phyloP scores from a whole-genome alignment of 2,329 filamentous ascomycete genomes.

The Grosmannia penicillata region DNA sequence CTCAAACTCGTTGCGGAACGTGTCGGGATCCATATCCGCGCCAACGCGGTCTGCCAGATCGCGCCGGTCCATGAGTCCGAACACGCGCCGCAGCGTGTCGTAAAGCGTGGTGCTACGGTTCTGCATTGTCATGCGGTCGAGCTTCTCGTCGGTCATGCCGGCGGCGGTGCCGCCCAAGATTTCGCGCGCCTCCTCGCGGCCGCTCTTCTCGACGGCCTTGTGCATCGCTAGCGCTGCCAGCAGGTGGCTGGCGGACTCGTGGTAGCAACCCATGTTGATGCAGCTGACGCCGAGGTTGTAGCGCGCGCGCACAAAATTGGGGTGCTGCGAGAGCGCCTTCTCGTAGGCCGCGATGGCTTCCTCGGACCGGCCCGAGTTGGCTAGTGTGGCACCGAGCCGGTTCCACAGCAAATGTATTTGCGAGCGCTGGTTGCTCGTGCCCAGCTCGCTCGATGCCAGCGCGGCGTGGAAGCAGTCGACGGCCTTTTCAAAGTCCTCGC shows the following conservation, averaged over 20 bases:
- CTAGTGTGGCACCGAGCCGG: constrained; percentile 84
- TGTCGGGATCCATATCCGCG: constrained; percentile 77
- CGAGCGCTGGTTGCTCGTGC: constrained; percentile 66
- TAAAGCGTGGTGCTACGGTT: constrained; percentile 96
- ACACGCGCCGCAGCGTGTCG: constrained; percentile 87
- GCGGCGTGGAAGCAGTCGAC: constrained; percentile 96
- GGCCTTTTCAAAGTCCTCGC: constrained; percentile 95
- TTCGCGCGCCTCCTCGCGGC: constrained; percentile 69
- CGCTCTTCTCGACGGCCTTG: constrained; percentile 77
- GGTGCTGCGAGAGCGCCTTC: constrained; percentile 73
- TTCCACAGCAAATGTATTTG: constrained; percentile 96
- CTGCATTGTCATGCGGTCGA: constrained; percentile 81
- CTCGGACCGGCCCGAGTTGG: constrained; percentile 84
- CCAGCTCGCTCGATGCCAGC: constrained; percentile 70
- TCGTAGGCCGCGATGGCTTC: constrained; percentile 96
- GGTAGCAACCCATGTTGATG: constrained; percentile 93
- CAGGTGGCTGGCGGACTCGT: constrained; percentile 84
- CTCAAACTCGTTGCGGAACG: constrained; percentile 82
- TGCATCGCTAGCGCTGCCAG: constrained; percentile 91
- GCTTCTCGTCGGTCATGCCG: constrained; percentile 46
- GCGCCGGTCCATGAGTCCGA: constrained; percentile 82
- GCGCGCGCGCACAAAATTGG: constrained; percentile 91
- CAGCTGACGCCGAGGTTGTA: constrained; percentile 96
- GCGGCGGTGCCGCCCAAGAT: constrained; percentile 49
- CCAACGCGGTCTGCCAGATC: constrained; percentile 82